Conservation (phyloP, 2,329 filamentous ascomycete species). For the Epichloe hybrida region DNA sequence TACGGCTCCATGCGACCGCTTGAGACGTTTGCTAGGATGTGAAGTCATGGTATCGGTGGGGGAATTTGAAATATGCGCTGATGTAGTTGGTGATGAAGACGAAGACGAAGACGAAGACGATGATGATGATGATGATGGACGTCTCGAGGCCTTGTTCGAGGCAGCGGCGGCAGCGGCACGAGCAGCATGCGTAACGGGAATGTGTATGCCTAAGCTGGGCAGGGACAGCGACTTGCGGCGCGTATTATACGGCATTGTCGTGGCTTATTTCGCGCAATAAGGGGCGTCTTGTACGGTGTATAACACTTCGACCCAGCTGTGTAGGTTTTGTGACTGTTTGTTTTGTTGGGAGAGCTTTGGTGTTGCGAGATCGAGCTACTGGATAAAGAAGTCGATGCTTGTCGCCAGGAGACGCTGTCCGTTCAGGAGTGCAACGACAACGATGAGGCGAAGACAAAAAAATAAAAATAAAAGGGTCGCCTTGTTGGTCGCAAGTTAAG, state of each 20-base stretch:
- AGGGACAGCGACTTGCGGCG: conserved; percentile 91
- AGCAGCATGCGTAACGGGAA: conserved; percentile 54
- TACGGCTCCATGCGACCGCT: conserved; percentile 55
- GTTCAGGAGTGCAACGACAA: not conserved
- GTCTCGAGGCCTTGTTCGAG: conserved; percentile 21
- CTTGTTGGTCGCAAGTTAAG: not conserved
- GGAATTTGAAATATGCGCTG: conserved; percentile 12
- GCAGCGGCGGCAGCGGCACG: conserved; percentile 38
- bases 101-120: conserved; percentile 15
- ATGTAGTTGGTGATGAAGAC: conserved; percentile 13
- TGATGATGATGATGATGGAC: conserved; percentile 12
- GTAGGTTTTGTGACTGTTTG: too few relatives aligned
- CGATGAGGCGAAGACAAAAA: not conserved
- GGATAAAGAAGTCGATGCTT: not conserved
- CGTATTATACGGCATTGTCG: conserved; percentile 82
- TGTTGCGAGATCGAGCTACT: not conserved
- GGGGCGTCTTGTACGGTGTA: not conserved
- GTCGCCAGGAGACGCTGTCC: not conserved
- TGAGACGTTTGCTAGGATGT: conserved; percentile 52
- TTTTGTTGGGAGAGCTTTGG: not conserved
- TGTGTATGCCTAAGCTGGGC: conserved; percentile 81
- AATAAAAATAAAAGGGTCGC: not conserved
- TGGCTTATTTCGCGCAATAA: not conserved
- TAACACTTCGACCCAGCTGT: not conserved
- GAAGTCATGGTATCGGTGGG: conserved; percentile 18